phyloP scores from a whole-genome alignment of 2,329 filamentous ascomycete genomes.

The Penicillium sp. region DNA sequence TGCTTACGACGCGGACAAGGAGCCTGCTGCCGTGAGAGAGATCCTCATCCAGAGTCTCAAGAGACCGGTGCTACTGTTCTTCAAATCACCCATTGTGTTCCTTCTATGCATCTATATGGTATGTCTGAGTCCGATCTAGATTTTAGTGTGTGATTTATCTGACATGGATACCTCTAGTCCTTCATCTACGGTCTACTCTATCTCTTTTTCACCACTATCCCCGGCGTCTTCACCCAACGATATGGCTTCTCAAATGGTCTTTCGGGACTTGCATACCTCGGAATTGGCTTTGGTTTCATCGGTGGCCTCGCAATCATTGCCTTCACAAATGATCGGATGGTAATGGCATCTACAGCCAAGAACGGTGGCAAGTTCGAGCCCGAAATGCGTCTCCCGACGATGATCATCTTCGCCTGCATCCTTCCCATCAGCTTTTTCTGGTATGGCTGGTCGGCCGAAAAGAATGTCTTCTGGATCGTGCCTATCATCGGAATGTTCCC shows the following conservation, averaged over 20 bases:
- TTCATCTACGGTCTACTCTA: constrained; percentile 56
- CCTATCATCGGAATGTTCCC: constrained; percentile 58
- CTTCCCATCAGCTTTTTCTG: constrained; percentile 57
- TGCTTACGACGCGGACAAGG: constrained; percentile 18
- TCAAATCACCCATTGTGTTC: constrained; percentile 53
- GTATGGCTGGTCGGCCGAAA: constrained; percentile 58
- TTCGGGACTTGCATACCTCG: constrained; percentile 49
- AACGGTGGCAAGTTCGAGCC: constrained; percentile 44
- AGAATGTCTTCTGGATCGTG: constrained; percentile 55
- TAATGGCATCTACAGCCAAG: constrained; percentile 26
- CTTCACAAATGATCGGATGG: constrained; percentile 29
- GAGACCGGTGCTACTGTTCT: constrained; percentile 43
- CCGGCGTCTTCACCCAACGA: constrained; percentile 47
- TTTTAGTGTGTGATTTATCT: neutral
- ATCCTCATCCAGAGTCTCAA: constrained; percentile 9
- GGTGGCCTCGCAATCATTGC: constrained; percentile 37
- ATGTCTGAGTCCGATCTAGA: neutral
- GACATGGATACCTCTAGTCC: constrained; percentile 14
- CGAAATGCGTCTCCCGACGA: constrained; percentile 53
- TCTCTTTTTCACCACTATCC: constrained; percentile 53
- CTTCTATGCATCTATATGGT: constrained; percentile 51
- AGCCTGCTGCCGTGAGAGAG: constrained; percentile 6
- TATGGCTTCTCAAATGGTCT: constrained; percentile 48
- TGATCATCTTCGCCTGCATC: constrained; percentile 54
- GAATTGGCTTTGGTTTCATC: constrained; percentile 45